phyloP scores from a whole-genome alignment of 192 early-diverging fungal species.

The Backusella australiensis region DNA sequence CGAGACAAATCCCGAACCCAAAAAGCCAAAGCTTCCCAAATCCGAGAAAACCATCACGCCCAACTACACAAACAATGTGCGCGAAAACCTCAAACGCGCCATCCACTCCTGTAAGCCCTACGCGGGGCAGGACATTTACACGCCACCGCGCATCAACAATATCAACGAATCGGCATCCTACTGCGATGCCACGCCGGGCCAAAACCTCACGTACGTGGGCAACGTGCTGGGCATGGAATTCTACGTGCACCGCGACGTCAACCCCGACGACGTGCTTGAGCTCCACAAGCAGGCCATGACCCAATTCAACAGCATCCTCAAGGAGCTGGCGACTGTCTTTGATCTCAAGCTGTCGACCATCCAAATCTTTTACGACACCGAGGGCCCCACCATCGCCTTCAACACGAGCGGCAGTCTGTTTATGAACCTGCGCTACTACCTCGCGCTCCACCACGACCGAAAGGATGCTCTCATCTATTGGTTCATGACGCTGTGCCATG shows the following conservation, averaged over 20 bases:
- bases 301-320: conserved; percentile 44
- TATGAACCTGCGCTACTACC: conserved; percentile 81
- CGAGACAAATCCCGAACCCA: not conserved
- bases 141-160: conserved; percentile 30
- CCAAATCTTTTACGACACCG: conserved; percentile 76
- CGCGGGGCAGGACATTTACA: conserved; percentile 29
- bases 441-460: conserved; percentile 52
- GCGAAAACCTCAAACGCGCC: conserved; percentile 30
- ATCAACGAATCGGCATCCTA: conserved; percentile 34
- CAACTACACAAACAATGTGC: conserved; percentile 26
- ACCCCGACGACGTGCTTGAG: conserved; percentile 38
- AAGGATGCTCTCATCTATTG: conserved; percentile 66
- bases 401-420: conserved; percentile 74
- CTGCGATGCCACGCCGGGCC: conserved; percentile 51
- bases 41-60: conserved; percentile 30
- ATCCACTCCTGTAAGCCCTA: conserved; percentile 38
- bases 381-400: conserved; percentile 75
- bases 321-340: conserved; percentile 58
- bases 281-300: conserved; percentile 34
- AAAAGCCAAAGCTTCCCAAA: conserved; percentile 18
- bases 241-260: conserved; percentile 28
- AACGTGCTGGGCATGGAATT: conserved; percentile 36
- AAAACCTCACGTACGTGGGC: conserved; percentile 43
- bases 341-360: conserved; percentile 50
- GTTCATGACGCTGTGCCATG: conserved; percentile 85